Base-by-base conservation (phyloP, 495 filamentous ascomycete genomes). In the Tirmania nivea region DNA sequence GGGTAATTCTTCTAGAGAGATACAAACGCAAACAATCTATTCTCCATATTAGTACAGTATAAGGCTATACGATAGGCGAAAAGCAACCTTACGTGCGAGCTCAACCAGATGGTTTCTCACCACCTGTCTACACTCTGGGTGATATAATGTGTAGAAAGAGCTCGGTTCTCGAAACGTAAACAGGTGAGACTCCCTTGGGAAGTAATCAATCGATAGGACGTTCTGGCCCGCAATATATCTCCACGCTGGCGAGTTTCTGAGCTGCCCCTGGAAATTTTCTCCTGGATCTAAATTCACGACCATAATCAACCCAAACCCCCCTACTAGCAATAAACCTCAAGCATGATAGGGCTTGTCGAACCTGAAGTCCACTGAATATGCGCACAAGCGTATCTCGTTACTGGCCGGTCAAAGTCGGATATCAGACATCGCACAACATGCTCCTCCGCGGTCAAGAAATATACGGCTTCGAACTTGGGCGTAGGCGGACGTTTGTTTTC, bases 361-460 rank as follows among this genome's bases (percentile, higher is more conserved):
- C 80, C 71, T 59, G 80, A 78, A 21, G 83, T 90, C 90, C 90
- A 97, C 54, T 95, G 76, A 62, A 96, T 64, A 84, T 45, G 75
- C 68, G 59, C 72, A 79, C 58, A 75, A 70, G 68, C 95, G 94
- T 68, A 65, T 56, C 62, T 55, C 25, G 62, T 56, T 34, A 83
- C 75, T 54, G 77, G 73, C 51, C 79, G 78, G 62, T 90, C 83
- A 50, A 96, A 79, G 62, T 97, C 90, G 58, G 86, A 84, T 70
- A 95, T 76, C 37, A 97, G 66, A 65, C 92, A 97, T 54, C 94
- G 86, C 54, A 96, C 80, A 55, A 94, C 83, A 67, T 92, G 79
- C 36, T 84, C 74, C 59, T 80, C 72, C 4, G 90, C 83, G 3
- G 86, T 83, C 34, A 97, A 73, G 56, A 97, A 69, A 69, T 96